phyloP scores from a whole-genome alignment of 139 green algal species.

The Picochlorum sp. region DNA sequence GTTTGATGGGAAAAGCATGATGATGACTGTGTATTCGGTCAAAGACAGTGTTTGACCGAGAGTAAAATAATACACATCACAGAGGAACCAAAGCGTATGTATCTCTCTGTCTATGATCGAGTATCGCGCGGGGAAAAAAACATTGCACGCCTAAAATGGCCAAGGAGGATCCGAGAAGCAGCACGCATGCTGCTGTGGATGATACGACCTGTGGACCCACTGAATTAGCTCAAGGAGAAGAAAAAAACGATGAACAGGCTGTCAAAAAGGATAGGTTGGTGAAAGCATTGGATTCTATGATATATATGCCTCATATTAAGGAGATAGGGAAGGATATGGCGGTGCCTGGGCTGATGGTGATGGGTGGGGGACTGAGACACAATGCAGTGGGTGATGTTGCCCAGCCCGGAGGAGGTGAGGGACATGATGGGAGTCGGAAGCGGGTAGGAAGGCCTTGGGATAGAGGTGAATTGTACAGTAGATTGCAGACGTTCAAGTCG shows the following conservation, averaged over 20 bases:
- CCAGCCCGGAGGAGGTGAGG: constrained; percentile 5
- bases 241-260: neutral
- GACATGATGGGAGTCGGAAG: too few relatives aligned
- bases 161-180: too few relatives aligned
- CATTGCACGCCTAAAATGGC: too few relatives aligned
- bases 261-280: constrained; percentile 16
- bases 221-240: neutral
- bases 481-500: constrained; percentile 55
- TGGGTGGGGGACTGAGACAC: neutral
- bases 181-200: too few relatives aligned
- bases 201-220: too few relatives aligned
- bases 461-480: constrained; percentile 46
- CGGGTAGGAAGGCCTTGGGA: constrained; percentile 42
- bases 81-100: too few relatives aligned
- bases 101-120: too few relatives aligned
- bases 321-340: neutral
- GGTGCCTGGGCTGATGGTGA: neutral
- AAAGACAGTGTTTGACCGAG: too few relatives aligned
- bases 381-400: constrained; percentile 5
- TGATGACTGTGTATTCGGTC: too few relatives aligned
- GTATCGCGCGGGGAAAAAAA: too few relatives aligned
- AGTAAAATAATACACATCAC: too few relatives aligned
- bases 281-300: constrained; percentile 28
- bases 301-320: constrained; percentile 30
- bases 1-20: too few relatives aligned